Percentiles rank a stretch among this genome's conserved stretches.
phyloP scores from a whole-genome alignment of 2,329 filamentous ascomycete species.

The Cladorrhinum sp. region DNA sequence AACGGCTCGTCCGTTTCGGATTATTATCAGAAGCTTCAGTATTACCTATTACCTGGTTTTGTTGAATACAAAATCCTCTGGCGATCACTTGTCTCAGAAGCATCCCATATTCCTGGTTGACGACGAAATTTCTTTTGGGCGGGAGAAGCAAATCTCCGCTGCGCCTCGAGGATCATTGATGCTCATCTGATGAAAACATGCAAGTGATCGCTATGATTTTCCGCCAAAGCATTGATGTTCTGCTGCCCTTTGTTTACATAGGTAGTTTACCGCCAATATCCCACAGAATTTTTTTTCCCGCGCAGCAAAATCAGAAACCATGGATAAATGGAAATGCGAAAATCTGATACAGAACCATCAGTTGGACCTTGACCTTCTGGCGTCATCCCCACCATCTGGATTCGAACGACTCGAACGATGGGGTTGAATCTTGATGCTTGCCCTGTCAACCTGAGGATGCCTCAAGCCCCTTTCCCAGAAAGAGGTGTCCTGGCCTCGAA shows the following conservation, averaged over 20 bases:
- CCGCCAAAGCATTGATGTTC: background rate
- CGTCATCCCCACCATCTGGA: slow-evolving; percentile 9
- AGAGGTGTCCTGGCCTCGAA: slow-evolving; percentile 1
- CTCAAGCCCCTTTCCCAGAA: slow-evolving; percentile 23
- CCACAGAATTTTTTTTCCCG: background rate
- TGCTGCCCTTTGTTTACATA: too few relatives aligned
- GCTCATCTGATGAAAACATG: slow-evolving; percentile 14
- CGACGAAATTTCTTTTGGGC: background rate
- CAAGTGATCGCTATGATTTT: slow-evolving; percentile 1
- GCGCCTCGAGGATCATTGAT: slow-evolving; percentile 13
- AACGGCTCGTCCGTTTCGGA: slow-evolving; percentile 13
- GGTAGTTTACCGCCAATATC: background rate
- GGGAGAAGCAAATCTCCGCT: slow-evolving; percentile 7
- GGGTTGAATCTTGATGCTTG: slow-evolving; percentile 3
- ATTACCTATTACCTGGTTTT: background rate
- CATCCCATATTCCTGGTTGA: slow-evolving; percentile 17
- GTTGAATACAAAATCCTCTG: slow-evolving; percentile 6
- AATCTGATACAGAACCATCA: background rate
- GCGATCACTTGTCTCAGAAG: slow-evolving; percentile 22
- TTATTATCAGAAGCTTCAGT: slow-evolving; percentile 2
- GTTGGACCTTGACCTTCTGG: background rate
- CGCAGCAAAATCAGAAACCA: background rate
- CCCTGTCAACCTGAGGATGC: background rate
- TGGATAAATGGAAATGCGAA: background rate
- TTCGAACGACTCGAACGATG: background rate